These are phyloP conservation scores for Pseudogymnoascus sp. DNA, from an alignment of 2,329 filamentous ascomycete genomes.

Conservation along the genomic window DNA sequence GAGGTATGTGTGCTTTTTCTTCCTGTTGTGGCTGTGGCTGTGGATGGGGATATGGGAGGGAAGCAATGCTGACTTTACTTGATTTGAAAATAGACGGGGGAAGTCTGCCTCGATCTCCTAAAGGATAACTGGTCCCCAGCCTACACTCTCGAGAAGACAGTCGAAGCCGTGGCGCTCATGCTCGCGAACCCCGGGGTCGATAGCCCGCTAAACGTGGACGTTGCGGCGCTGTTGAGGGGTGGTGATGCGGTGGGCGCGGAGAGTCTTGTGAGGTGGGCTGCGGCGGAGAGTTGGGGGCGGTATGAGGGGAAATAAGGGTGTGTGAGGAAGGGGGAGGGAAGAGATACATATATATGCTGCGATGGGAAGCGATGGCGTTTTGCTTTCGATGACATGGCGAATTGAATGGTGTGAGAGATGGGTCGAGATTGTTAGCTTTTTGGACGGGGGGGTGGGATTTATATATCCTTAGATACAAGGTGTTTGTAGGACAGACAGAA, in stretches of 20 bases:
- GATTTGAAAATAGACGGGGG: conserved; percentile 52
- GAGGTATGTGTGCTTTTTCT: conserved; percentile 26
- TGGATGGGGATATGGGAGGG: neutral
- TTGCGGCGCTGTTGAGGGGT: conserved; percentile 59
- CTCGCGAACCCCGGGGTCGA: conserved; percentile 61
- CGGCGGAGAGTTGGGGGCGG: conserved; percentile 37
- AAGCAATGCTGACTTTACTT: neutral
- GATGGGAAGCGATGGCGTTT: conserved; percentile 2
- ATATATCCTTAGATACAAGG: neutral
- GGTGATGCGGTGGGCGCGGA: conserved; percentile 62
- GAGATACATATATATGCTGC: neutral
- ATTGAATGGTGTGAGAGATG: neutral
- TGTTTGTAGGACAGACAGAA: neutral
- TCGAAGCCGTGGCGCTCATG: conserved; percentile 65
- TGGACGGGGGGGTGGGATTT: neutral
- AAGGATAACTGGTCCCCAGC: conserved; percentile 73
- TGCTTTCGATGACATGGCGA: conserved; percentile 4
- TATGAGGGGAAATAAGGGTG: conserved; percentile 32
- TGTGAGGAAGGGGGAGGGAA: neutral
- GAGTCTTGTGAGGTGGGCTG: conserved; percentile 64
- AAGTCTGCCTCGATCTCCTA: conserved; percentile 89
- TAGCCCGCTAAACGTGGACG: conserved; percentile 69
- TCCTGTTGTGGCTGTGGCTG: neutral
- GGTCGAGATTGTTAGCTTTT: neutral
- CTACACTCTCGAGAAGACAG: conserved; percentile 67